Conservation (phyloP, 192 early-diverging fungal genomes). For the Piromyces sp. region DNA sequence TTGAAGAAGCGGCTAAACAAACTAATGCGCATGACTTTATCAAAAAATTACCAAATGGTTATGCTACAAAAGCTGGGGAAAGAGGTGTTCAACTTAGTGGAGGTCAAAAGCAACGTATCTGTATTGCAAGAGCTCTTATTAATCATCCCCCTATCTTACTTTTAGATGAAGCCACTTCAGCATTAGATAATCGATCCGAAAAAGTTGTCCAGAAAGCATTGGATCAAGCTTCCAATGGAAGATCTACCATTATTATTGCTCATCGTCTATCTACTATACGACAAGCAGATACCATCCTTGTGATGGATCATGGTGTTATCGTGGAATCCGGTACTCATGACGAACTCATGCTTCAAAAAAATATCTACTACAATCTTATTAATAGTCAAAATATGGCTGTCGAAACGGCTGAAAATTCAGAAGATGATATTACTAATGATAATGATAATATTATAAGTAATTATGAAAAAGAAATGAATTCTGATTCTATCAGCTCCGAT, state of each 20-base stretch:
- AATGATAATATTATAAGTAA: too few species aligned
- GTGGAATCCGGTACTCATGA: constrained; percentile 17
- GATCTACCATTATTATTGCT: too few species aligned
- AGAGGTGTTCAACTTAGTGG: constrained; percentile 17
- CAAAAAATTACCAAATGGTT: constrained; percentile 2
- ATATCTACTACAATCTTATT: too few species aligned
- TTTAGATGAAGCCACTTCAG: background rate
- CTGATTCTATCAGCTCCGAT: too few species aligned
- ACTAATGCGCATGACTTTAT: constrained; percentile 38
- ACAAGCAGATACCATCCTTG: constrained; percentile 16
- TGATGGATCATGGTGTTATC: constrained; percentile 16
- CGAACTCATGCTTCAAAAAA: background rate
- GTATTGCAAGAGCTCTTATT: constrained; percentile 52
- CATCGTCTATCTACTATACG: constrained; percentile 8
- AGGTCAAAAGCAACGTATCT: constrained; percentile 45
- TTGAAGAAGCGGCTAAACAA: constrained; percentile 21
- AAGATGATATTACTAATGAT: too few species aligned
- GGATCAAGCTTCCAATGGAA: too few species aligned
- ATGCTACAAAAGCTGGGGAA: constrained; percentile 49
- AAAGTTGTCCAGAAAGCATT: too few species aligned
- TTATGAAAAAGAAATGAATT: too few species aligned
- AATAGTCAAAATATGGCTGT: too few species aligned
- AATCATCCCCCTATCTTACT: constrained; percentile 42
- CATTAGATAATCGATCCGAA: background rate
- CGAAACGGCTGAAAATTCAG: too few species aligned